Conservation (phyloP, 441 rosid genomes). For the Theobroma grandiflorum region DNA sequence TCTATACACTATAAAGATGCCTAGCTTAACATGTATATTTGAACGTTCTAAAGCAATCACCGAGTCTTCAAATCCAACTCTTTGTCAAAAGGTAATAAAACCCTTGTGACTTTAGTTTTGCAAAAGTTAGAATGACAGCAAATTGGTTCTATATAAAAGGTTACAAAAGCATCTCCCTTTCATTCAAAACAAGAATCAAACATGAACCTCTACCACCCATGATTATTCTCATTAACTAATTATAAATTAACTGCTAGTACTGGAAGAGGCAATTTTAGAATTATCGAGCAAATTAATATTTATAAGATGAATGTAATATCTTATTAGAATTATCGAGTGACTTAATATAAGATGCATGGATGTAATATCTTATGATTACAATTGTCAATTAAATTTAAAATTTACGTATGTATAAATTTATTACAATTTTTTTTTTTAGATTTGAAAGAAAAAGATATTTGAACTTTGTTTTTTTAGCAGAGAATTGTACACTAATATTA, state of each 20-base stretch:
- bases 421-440: too few relatives aligned
- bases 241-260: background rate
- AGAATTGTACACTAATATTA: too few relatives aligned
- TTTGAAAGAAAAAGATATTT: too few relatives aligned
- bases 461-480: too few relatives aligned
- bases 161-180: background rate
- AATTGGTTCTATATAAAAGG: background rate
- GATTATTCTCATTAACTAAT: background rate
- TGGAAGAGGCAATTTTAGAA: background rate
- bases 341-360: too few relatives aligned
- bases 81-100: background rate
- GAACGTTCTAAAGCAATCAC: background rate
- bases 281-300: background rate
- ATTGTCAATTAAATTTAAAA: too few relatives aligned
- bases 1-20: background rate
- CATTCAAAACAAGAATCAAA: background rate
- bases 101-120: background rate
- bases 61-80: background rate
- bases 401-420: too few relatives aligned
- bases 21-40: too few relatives aligned
- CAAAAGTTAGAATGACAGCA: background rate
- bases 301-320: background rate
- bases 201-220: background rate
- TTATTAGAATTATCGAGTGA: too few relatives aligned
- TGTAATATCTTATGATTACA: too few relatives aligned